Conservation (phyloP, 352 stramenopile genomes). For the Globisporangium acanthophoron region DNA sequence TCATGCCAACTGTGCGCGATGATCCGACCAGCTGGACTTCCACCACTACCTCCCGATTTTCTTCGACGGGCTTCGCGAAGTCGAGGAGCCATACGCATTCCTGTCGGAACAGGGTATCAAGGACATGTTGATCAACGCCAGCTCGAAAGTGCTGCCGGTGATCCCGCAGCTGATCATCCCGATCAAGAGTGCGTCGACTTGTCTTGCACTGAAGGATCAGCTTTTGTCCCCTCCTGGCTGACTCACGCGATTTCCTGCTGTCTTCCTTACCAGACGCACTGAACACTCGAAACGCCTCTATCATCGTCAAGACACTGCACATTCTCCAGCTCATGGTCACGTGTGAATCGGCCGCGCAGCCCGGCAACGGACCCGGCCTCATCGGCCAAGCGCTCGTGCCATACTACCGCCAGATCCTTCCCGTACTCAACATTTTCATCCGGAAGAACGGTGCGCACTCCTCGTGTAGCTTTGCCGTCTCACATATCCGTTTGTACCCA, state of each 20-base stretch:
- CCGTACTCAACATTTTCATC: conserved; percentile 97
- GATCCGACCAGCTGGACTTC: conserved; percentile 88
- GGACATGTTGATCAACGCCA: conserved; percentile 95
- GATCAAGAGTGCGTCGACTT: conserved; percentile 87
- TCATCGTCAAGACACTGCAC: conserved; percentile 97
- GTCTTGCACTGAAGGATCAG: not conserved
- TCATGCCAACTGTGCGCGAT: not conserved
- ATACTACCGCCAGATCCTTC: conserved; percentile 97
- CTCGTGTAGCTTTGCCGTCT: not conserved
- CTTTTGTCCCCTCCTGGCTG: not conserved
- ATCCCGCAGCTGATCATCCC: conserved; percentile 98
- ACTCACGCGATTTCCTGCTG: not conserved
- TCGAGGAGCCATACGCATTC: conserved; percentile 96
- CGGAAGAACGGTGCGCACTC: conserved; percentile 84
- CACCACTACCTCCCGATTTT: conserved; percentile 99
- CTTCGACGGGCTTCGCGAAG: conserved; percentile 95
- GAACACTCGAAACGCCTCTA: conserved; percentile 91
- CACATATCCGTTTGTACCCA: not conserved
- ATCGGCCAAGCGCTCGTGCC: conserved; percentile 96
- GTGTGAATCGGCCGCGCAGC: conserved; percentile 82
- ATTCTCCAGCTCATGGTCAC: conserved; percentile 95
- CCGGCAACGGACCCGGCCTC: conserved; percentile 75
- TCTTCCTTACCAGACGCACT: conserved; percentile 45
- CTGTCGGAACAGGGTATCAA: conserved; percentile 95
- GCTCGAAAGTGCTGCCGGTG: conserved; percentile 93